Evolutionary conservation across 1,139 yeast species (phyloP).

Genomic region (Suhomyces wounanorum): DNA sequence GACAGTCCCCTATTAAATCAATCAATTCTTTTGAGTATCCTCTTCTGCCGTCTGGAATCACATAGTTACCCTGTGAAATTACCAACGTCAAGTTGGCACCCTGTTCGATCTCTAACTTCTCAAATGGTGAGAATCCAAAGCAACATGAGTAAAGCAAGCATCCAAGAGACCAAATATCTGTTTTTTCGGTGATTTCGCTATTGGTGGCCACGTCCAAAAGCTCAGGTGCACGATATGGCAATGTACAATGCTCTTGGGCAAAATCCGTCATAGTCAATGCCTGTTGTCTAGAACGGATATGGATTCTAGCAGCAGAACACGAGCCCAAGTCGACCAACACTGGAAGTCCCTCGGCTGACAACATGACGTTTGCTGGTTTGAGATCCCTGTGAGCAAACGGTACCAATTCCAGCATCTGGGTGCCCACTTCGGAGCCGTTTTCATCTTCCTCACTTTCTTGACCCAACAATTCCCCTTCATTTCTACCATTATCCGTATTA

Average conservation of each 20-base stretch:
- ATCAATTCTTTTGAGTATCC: conserved; percentile 58
- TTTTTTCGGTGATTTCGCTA: conserved; percentile 62
- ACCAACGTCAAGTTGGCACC: conserved; percentile 85
- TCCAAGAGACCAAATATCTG: conserved; percentile 92
- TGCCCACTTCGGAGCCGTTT: conserved; percentile 20
- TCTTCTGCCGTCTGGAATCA: conserved; percentile 55
- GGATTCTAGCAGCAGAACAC: conserved; percentile 62
- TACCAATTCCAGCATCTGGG: conserved; percentile 58
- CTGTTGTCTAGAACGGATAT: conserved; percentile 60
- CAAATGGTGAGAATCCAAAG: conserved; percentile 85
- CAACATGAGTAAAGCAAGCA: conserved; percentile 77
- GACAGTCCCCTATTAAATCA: conserved; percentile 57
- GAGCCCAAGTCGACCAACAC: conserved; percentile 87
- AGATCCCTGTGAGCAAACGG: conserved; percentile 87
- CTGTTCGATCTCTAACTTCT: conserved; percentile 72
- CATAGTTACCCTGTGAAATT: conserved; percentile 67
- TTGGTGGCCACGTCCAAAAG: conserved; percentile 74
- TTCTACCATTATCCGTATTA: conserved; percentile 25
- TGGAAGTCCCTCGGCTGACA: conserved; percentile 70
- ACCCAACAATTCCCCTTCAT: conserved; percentile 36
- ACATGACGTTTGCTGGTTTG: conserved; percentile 87
- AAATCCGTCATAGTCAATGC: conserved; percentile 77
- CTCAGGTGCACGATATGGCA: conserved; percentile 91
- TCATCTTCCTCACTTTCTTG: conserved; percentile 30
- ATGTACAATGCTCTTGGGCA: conserved; percentile 83